Evolutionary conservation across 768 basidiomycete species (phyloP), one percentile per base, ranked within the genome.

Genomic region (Mrakia gelida): DNA sequence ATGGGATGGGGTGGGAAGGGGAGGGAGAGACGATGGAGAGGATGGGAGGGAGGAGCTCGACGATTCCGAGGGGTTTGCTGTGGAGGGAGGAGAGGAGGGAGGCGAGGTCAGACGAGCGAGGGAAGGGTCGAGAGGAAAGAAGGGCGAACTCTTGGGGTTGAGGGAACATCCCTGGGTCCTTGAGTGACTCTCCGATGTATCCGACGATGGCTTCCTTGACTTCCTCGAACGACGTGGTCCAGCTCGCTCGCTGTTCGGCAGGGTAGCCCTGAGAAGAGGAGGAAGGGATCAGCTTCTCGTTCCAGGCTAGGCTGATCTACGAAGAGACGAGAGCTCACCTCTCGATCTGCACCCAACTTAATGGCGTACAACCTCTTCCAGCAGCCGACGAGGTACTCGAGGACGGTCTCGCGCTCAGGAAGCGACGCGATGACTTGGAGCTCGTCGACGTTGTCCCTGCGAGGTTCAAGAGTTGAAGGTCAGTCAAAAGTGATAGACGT

Each of bases 151-250:
- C 88, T 74, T 84, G 75, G 15, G 95, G 95, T 81, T 97, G 93
- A 70, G 94, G 92, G 81, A 99, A 98, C 91, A 98, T 95, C 56
- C 90, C 90, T 1, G 95, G 92, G 79, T 95, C 95, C 85, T 95
- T 94, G 15, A 99, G 86, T 32, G 89, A 92, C 70, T 98, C 87
- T 8, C 95, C 95, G 16, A 82, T 72, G 91, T 89, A 85, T 97
- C 97, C 76, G 91, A 93, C 89, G 71, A 98, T 84, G 23, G 97
- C 87, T 76, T 91, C 88, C n/a, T 91, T 90, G 54, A 92, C 83
- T 83, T 90, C 93, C 62, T 94, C 92, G 30, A 94, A 86, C n/a
- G 88, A 84, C 41, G 82, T 84, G 16, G 88, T 84, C 45, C 92
- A 94, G 80, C 86, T 86, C 79, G 90, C 88, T 23, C 77, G 80